Percentiles rank a stretch among this genome's conserved stretches.
Conservation (phyloP, 768 basidiomycete species). For the Russula compacta region DNA sequence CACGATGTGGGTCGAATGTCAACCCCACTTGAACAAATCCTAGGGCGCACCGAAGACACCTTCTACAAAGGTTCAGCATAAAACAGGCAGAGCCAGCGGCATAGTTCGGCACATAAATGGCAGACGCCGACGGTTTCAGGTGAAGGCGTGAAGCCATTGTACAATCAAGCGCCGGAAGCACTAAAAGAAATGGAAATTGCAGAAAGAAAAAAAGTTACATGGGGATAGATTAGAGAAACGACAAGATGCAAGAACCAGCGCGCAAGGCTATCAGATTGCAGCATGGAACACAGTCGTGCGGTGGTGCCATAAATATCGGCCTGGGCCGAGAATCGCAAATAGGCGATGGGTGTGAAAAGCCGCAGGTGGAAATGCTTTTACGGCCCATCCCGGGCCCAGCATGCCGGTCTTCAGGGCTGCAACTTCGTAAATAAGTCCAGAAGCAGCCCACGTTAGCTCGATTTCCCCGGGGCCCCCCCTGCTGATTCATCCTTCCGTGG, state of each 20-base stretch:
- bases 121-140: background rate
- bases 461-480: too few species aligned
- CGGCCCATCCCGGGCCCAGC: background rate
- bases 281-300: background rate
- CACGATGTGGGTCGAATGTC: slow-evolving; percentile 4
- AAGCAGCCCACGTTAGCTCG: background rate
- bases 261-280: background rate
- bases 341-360: background rate
- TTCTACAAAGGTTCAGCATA: background rate
- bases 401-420: slow-evolving; percentile 1
- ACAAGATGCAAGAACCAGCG: background rate
- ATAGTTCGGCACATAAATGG: background rate
- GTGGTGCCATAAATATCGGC: background rate
- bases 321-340: background rate
- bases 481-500: too few species aligned
- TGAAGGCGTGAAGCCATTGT: background rate
- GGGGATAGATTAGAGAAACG: slow-evolving; percentile 9
- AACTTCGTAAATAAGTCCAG: background rate
- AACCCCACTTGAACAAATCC: background rate
- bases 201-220: slow-evolving; percentile 2
- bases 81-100: background rate
- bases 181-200: background rate
- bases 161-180: background rate
- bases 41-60: slow-evolving; percentile 1
- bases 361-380: background rate